Evolutionary conservation across 2,329 filamentous ascomycete species (phyloP).

Genomic region (Davidsoniella neocaledoniae): DNA sequence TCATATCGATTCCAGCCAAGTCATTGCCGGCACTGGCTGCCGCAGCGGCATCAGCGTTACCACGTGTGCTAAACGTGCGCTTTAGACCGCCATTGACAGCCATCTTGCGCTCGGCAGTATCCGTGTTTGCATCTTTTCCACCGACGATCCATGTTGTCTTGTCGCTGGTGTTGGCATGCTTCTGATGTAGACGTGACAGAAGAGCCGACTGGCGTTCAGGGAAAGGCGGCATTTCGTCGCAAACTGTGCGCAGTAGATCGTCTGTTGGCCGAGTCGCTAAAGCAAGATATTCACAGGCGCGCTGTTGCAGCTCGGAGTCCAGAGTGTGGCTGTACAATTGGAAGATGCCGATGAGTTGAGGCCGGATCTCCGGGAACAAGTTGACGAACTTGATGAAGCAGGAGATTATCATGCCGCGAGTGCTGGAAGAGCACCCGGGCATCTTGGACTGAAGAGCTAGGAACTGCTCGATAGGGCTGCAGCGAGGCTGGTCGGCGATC

Average conservation of each 20-base stretch:
- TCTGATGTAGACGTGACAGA: slow-evolving; percentile 82
- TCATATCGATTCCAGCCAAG: slow-evolving; percentile 68
- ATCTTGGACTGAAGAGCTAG: slow-evolving; percentile 84
- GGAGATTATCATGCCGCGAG: slow-evolving; percentile 83
- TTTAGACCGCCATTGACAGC: slow-evolving; percentile 70
- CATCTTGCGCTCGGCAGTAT: slow-evolving; percentile 62
- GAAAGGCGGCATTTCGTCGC: slow-evolving; percentile 98
- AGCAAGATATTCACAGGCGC: slow-evolving; percentile 86
- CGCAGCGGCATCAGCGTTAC: slow-evolving; percentile 26
- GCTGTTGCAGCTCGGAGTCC: slow-evolving; percentile 87
- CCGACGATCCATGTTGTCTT: slow-evolving; percentile 97
- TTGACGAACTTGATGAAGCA: slow-evolving; percentile 98
- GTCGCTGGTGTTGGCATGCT: slow-evolving; percentile 81
- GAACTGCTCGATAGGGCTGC: slow-evolving; percentile 94
- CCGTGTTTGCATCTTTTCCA: slow-evolving; percentile 80
- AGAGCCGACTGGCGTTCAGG: slow-evolving; percentile 86
- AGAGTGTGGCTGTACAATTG: slow-evolving; percentile 83
- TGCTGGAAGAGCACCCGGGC: slow-evolving; percentile 71
- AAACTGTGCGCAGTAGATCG: slow-evolving; percentile 80
- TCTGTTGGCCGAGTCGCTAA: slow-evolving; percentile 76
- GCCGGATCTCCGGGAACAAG: slow-evolving; percentile 94
- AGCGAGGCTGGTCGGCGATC: slow-evolving; percentile 79
- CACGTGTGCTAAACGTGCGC: slow-evolving; percentile 59
- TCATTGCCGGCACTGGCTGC: slow-evolving; percentile 29
- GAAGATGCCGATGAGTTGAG: slow-evolving; percentile 81